Evolutionary conservation across 768 basidiomycete genomes (phyloP).

Genomic region (Rubroboletus pulcherrimus): DNA sequence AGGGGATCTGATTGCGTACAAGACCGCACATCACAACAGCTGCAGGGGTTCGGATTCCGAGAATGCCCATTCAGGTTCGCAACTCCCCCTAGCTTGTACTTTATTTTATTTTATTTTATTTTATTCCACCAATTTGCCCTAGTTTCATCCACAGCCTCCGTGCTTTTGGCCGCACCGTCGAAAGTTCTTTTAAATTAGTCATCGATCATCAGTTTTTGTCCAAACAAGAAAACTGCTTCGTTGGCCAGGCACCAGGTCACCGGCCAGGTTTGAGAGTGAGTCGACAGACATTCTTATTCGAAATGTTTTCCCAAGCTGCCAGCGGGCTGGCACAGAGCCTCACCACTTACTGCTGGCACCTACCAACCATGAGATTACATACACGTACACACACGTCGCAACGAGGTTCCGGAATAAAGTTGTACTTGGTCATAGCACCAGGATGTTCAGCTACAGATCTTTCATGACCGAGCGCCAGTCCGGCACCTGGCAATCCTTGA

Average conservation of each 20-base stretch:
- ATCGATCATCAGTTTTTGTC: constrained; percentile 8
- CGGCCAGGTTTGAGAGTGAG: constrained; percentile 5
- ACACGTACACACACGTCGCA: constrained; percentile 17
- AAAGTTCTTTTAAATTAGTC: constrained; percentile 14
- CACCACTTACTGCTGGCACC: constrained; percentile 25
- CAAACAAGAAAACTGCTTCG: constrained; percentile 10
- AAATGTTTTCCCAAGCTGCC: constrained; percentile 13
- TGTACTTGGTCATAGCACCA: constrained; percentile 22
- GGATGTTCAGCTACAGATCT: constrained; percentile 27
- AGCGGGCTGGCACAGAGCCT: constrained; percentile 12
- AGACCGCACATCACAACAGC: constrained; percentile 11
- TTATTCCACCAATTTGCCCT: constrained; percentile 5
- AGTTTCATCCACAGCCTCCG: constrained; percentile 14
- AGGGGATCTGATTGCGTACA: constrained; percentile 29
- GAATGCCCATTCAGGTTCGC: constrained; percentile 26
- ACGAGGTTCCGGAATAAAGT: constrained; percentile 15
- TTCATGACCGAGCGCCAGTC: constrained; percentile 36
- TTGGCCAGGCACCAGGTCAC: constrained; percentile 14
- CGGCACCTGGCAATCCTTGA: constrained; percentile 27
- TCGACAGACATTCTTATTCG: constrained; percentile 14
- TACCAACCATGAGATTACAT: constrained; percentile 23
- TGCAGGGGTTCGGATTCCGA: constrained; percentile 26
- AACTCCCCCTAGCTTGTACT: constrained; percentile 3
- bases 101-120: constrained; percentile 8
- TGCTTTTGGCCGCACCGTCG: constrained; percentile 5